Conservation (phyloP, 805 yeast species). For the Candida xiaguanensis region DNA sequence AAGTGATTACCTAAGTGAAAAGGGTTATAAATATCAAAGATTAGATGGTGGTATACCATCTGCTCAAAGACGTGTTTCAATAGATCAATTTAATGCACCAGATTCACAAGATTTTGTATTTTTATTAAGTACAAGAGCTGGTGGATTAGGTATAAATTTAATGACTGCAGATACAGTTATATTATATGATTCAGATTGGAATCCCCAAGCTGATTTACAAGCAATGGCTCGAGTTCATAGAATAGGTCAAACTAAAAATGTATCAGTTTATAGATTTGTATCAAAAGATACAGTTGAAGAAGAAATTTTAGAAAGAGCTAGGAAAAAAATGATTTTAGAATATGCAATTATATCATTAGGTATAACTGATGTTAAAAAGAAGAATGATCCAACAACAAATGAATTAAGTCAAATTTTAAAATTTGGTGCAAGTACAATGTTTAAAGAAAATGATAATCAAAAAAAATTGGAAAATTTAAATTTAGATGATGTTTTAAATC, state of each 20-base stretch:
- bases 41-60: slow-evolving; percentile 97
- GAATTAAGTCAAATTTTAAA: slow-evolving; percentile 91
- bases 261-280: slow-evolving; percentile 95
- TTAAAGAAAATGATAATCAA: slow-evolving; percentile 91
- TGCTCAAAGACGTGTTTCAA: slow-evolving; percentile 86
- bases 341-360: slow-evolving; percentile 97
- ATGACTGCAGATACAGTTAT: slow-evolving; percentile 99
- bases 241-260: slow-evolving; percentile 98
- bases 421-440: slow-evolving; percentile 99
- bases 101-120: slow-evolving; percentile 91
- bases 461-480: slow-evolving; percentile 93
- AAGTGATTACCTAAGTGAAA: slow-evolving; percentile 86
- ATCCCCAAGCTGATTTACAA: slow-evolving; percentile 98
- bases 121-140: slow-evolving; percentile 91
- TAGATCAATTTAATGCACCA: slow-evolving; percentile 94
- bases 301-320: slow-evolving; percentile 92
- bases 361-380: slow-evolving; percentile 70
- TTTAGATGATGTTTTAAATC: slow-evolving; percentile 90
- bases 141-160: slow-evolving; percentile 95
- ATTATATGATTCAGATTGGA: slow-evolving; percentile 98
- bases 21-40: slow-evolving; percentile 86
- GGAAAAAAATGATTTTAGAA: slow-evolving; percentile 97
- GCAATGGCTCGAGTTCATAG: slow-evolving; percentile 99
- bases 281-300: slow-evolving; percentile 98
- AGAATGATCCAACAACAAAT: slow-evolving; percentile 70